Conservation (phyloP, 106 monocot genomes). For the Platanthera zijinensis region DNA sequence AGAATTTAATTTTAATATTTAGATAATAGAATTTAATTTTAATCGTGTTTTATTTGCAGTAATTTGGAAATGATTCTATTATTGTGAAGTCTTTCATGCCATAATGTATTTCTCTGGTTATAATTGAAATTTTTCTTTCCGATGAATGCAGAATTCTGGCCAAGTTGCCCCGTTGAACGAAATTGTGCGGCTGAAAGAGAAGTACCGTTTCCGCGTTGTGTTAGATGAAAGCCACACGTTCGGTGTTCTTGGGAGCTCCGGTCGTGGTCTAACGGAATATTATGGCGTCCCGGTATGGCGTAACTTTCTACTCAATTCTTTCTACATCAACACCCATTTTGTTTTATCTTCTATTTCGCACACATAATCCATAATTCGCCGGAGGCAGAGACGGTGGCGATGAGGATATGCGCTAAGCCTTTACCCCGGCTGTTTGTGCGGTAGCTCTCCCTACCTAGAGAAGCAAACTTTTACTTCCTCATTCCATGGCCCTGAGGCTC, state of each 20-base stretch:
- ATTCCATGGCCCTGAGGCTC: no score
- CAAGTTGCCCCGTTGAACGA: conserved; percentile 87
- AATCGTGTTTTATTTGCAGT: no score
- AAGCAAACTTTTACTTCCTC: no score
- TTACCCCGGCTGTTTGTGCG: no score
- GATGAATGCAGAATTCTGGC: conserved; percentile 77
- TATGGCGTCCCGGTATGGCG: conserved; percentile 19
- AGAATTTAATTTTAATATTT: no score
- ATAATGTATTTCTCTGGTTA: not conserved
- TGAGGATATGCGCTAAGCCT: no score
- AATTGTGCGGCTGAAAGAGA: conserved; percentile 83
- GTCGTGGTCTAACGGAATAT: conserved; percentile 83
- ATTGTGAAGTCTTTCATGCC: no score
- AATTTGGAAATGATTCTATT: no score
- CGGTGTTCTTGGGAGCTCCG: conserved; percentile 87
- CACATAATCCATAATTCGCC: no score
- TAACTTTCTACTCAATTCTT: not conserved
- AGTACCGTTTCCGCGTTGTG: conserved; percentile 73
- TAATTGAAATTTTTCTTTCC: not conserved
- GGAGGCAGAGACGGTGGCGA: no score
- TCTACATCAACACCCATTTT: not conserved
- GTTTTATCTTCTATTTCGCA: not conserved
- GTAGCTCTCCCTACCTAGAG: no score
- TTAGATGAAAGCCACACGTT: conserved; percentile 37
- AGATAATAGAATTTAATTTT: no score